Evolutionary conservation across 306 rosid genomes (phyloP).

Genomic region (Cyamopsis tetragonoloba): DNA sequence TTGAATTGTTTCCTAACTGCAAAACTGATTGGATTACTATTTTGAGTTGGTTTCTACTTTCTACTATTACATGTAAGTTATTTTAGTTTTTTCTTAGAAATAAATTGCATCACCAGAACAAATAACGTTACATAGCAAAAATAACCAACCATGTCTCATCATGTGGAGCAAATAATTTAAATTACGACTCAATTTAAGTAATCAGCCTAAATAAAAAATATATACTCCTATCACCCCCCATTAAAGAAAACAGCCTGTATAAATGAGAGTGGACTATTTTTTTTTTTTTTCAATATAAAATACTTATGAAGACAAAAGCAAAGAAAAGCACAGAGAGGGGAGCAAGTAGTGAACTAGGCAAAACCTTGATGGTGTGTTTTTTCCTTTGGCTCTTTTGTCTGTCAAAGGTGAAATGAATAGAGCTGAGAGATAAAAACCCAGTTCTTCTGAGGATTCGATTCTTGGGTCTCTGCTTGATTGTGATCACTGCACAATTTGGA

Average conservation of each 20-base stretch:
- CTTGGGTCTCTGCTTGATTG: constrained; percentile 34
- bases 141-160: no score
- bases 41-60: no score
- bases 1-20: no score
- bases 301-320: not conserved
- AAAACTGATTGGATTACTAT: no score
- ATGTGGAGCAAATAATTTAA: no score
- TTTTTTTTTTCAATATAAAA: not conserved
- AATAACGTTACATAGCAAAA: no score
- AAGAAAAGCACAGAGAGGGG: not conserved
- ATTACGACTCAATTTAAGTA: no score
- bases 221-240: no score
- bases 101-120: no score
- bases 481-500: not conserved
- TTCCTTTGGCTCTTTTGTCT: not conserved
- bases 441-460: constrained; percentile 47
- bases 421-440: constrained; percentile 38
- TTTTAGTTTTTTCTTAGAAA: no score
- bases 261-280: not conserved
- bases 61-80: no score
- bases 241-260: not conserved
- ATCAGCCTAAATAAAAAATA: no score
- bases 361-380: not conserved
- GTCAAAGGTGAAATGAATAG: constrained; percentile 8
- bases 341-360: constrained; percentile 1